phyloP scores from a whole-genome alignment of 441 rosid species.

The Jatropha multifida region DNA sequence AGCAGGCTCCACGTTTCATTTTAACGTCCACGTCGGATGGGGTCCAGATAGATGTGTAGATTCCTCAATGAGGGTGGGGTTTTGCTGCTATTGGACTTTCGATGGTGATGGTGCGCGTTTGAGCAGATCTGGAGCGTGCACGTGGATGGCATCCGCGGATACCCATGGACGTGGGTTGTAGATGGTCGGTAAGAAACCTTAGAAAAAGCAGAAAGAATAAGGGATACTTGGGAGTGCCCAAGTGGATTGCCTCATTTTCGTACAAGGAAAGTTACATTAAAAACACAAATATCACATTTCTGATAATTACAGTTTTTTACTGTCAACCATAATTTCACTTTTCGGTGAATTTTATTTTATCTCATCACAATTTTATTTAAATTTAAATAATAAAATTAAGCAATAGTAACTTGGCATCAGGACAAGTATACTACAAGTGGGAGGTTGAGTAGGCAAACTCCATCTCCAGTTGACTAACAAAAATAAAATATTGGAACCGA shows the following conservation, averaged over 20 bases:
- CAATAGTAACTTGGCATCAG: neutral
- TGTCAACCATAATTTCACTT: no score
- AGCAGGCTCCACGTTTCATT: conserved; percentile 32
- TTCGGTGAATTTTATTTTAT: no score
- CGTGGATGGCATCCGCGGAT: conserved; percentile 27
- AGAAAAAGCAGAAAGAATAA: conserved; percentile 6
- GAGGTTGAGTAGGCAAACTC: neutral
- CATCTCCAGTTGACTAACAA: neutral
- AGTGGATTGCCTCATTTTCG: conserved; percentile 2
- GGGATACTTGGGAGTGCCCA: conserved; percentile 15
- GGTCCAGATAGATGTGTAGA: conserved; percentile 17
- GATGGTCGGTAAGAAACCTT: conserved; percentile 33
- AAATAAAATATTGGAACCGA: neutral
- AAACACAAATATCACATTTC: neutral
- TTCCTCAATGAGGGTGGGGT: conserved; percentile 23
- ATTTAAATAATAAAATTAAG: no score
- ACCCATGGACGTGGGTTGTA: conserved; percentile 22
- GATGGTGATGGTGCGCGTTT: conserved; percentile 23
- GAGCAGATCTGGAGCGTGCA: conserved; percentile 23
- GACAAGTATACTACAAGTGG: neutral
- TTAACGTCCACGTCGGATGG: conserved; percentile 19
- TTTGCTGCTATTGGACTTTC: conserved; percentile 1
- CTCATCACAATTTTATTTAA: no score
- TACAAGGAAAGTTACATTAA: neutral
- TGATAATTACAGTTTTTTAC: no score